phyloP scores from a whole-genome alignment of 257 asterid species.

The Solanum dulcamara region DNA sequence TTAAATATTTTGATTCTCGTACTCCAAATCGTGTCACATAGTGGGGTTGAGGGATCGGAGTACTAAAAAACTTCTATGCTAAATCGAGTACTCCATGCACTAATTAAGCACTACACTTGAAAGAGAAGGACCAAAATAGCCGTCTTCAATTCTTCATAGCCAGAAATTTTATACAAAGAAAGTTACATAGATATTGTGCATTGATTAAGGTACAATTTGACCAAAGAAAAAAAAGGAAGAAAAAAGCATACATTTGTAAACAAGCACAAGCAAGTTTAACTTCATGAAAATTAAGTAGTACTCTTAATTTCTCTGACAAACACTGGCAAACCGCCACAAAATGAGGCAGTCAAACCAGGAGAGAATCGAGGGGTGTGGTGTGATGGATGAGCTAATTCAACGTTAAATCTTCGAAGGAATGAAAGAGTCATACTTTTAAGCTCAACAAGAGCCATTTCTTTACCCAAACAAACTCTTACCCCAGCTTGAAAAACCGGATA shows the following conservation, averaged over 20 bases:
- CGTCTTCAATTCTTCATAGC: not conserved
- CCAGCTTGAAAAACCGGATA: slow-evolving; percentile 43
- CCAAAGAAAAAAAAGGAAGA: too few relatives aligned
- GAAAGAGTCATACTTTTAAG: slow-evolving; percentile 42
- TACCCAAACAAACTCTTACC: slow-evolving; percentile 29
- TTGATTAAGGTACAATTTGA: too few relatives aligned
- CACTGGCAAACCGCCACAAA: slow-evolving; percentile 39
- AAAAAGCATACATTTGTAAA: not conserved
- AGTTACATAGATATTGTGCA: not conserved
- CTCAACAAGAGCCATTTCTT: slow-evolving; percentile 35
- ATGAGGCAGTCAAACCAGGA: slow-evolving; percentile 68
- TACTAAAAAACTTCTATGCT: too few relatives aligned
- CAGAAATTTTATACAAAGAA: not conserved
- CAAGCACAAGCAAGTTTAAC: not conserved
- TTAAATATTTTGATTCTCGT: too few relatives aligned
- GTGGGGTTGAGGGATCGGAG: too few relatives aligned
- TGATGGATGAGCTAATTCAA: slow-evolving; percentile 17
- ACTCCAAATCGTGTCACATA: too few relatives aligned
- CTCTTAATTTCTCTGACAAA: slow-evolving; percentile 7
- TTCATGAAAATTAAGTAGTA: not conserved
- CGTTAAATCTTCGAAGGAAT: slow-evolving; percentile 24
- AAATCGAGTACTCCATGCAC: too few relatives aligned
- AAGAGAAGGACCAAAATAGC: not conserved
- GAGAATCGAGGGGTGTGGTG: slow-evolving; percentile 27
- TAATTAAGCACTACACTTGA: too few relatives aligned